Conservation (phyloP, 768 basidiomycete species). For the Podaxis sp. region DNA sequence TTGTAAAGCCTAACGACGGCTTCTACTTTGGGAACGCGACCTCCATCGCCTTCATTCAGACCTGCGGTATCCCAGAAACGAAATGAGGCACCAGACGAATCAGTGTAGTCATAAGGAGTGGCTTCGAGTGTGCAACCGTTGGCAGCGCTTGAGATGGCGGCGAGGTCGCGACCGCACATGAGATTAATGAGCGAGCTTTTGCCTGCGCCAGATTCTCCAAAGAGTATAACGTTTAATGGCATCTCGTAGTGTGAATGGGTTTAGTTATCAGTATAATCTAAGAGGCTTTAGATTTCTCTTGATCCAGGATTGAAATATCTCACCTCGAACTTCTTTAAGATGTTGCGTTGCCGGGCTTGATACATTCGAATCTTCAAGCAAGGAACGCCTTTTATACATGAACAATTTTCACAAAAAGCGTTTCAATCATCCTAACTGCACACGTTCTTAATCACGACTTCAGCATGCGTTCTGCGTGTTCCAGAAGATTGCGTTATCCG, state of each 20-base stretch:
- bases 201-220: slow-evolving; percentile 38
- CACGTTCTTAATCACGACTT: too few species aligned
- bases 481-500: too few species aligned
- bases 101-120: slow-evolving; percentile 4
- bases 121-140: slow-evolving; percentile 26
- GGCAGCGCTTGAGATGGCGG: slow-evolving; percentile 31
- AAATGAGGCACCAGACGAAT: slow-evolving; percentile 24
- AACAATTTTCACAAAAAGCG: too few species aligned
- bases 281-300: background rate
- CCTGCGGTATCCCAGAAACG: slow-evolving; percentile 41
- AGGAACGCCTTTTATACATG: too few species aligned
- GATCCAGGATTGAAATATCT: background rate
- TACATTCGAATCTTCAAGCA: too few species aligned
- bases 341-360: too few species aligned
- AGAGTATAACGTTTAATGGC: slow-evolving; percentile 33
- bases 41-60: slow-evolving; percentile 33
- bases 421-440: too few species aligned
- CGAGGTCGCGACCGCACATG: slow-evolving; percentile 28
- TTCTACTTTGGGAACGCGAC: slow-evolving; percentile 20
- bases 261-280: background rate
- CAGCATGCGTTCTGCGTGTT: too few species aligned
- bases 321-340: too few species aligned
- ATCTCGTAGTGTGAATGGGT: background rate
- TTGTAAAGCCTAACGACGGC: slow-evolving; percentile 26
- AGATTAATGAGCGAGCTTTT: slow-evolving; percentile 47